Evolutionary conservation across 257 asterid species (phyloP), one percentile per base, ranked within the genome.

Genomic region (Prunella vulgaris): DNA sequence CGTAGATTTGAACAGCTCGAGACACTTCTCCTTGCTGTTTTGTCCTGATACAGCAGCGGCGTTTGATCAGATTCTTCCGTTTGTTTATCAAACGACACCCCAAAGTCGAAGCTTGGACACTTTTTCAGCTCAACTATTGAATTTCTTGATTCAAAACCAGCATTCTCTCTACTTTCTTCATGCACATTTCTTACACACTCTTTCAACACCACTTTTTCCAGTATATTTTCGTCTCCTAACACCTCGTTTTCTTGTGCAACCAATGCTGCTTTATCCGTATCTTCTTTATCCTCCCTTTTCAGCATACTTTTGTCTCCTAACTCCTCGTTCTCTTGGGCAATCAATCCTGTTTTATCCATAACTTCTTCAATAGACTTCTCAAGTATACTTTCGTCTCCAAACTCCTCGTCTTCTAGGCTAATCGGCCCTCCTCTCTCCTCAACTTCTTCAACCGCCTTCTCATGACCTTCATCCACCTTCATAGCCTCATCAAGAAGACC

Each of bases 61-160:
- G 95, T 90, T 76, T 84, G 88, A 69, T 84, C 97, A 1, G 95
- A 90, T 59, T 86, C 93, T 28, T 70, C 82, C 0, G 82, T 72
- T 76, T 76, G 80, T 51, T 79, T 64, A 56, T 70, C 75, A 5
- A 82, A 66, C 2, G 80, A 73, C 17, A 84, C 32, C 21, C 93
- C 91, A 63, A 88, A 88, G 20, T 87, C 90, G 13, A 87, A 88
- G 75, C 93, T 87, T 7, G 97, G 95, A 3, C 79, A 86, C 78
- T 84, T 90, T 40, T 76, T 76, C 4, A 84, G 75, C 78, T 76
- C 84, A 35, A 42, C 63, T 59, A 42, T 42, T 40, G 46, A 2
- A 17, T 28, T 40, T 18, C 58, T 79, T n/a, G 79, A 54, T 44
- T 77, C 83, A 3, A 60, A 8, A 28, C 52, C 59, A 10, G 38